Evolutionary conservation across 2,329 filamentous ascomycete genomes (phyloP).

Genomic region (Cladosporium colombiae): DNA sequence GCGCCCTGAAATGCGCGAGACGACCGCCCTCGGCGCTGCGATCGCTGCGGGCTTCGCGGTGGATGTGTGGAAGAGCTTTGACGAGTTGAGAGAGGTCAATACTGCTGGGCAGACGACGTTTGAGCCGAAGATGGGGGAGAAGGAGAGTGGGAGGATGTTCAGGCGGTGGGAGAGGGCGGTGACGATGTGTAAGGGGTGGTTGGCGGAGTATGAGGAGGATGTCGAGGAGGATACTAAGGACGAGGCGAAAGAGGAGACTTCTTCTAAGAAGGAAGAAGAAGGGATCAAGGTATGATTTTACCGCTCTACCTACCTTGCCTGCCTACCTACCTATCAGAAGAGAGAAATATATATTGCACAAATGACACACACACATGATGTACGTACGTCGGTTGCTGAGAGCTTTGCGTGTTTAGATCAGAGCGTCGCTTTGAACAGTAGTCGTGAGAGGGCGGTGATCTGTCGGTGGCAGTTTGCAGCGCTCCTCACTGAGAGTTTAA

Average conservation of each 20-base stretch:
- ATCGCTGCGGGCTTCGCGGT: conserved; percentile 85
- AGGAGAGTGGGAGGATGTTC: conserved; percentile 64
- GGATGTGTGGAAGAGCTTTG: conserved; percentile 73
- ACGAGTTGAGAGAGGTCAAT: conserved; percentile 73
- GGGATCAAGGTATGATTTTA: conserved; percentile 13
- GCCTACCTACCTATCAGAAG: not conserved
- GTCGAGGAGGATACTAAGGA: conserved; percentile 24
- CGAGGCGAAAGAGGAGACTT: conserved; percentile 22
- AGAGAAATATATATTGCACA: not conserved
- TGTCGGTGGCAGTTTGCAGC: too few relatives aligned
- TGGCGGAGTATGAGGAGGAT: conserved; percentile 43
- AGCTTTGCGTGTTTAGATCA: not conserved
- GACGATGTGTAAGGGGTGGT: conserved; percentile 76
- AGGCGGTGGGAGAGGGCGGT: conserved; percentile 75
- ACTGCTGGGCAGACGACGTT: conserved; percentile 70
- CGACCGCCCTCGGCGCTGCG: conserved; percentile 79
- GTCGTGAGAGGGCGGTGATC: too few relatives aligned
- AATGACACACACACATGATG: not conserved
- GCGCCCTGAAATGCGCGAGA: conserved; percentile 82
- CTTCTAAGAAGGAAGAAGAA: conserved; percentile 8
- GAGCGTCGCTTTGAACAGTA: not conserved
- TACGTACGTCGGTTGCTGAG: not conserved
- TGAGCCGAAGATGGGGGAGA: conserved; percentile 61
- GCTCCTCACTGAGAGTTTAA: too few relatives aligned
- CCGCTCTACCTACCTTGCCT: not conserved